Evolutionary conservation across 345 rosid genomes (phyloP).

Genomic region (Arabidopsis suecica): DNA sequence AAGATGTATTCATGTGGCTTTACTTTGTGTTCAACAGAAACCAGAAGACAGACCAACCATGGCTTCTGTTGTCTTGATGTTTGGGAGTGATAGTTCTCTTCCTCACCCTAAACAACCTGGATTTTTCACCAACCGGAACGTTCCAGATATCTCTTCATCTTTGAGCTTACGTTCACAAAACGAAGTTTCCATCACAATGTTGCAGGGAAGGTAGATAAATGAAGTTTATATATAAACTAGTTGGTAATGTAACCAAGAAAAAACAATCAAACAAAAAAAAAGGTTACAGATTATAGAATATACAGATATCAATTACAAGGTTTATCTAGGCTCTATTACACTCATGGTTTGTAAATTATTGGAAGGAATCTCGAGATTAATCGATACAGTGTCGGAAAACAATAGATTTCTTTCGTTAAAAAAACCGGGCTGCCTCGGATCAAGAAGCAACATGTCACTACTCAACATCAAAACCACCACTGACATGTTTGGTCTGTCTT

Average conservation of each 20-base stretch:
- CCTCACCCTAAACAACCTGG: constrained; percentile 36
- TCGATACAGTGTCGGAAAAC: constrained; percentile 41
- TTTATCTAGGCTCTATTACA: constrained; percentile 45
- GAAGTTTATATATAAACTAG: neutral
- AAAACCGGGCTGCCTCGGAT: constrained; percentile 45
- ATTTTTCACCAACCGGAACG: constrained; percentile 30
- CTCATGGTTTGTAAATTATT: constrained; percentile 42
- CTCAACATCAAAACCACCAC: constrained; percentile 42
- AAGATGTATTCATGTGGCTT: constrained; percentile 39
- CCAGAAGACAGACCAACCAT: constrained; percentile 40
- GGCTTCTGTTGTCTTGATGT: constrained; percentile 39
- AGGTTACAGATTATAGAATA: constrained; percentile 19
- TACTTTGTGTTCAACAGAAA: constrained; percentile 44
- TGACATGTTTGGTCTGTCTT: constrained; percentile 46
- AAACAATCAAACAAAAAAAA: neutral
- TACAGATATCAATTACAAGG: constrained; percentile 18
- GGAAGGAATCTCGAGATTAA: constrained; percentile 41
- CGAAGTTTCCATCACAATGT: constrained; percentile 33
- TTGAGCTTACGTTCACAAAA: constrained; percentile 37
- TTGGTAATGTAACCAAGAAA: constrained; percentile 20
- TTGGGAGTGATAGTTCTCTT: constrained; percentile 35
- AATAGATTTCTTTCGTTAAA: constrained; percentile 43
- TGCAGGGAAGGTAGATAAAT: constrained; percentile 34
- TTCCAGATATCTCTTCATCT: constrained; percentile 35
- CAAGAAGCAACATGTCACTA: constrained; percentile 46